phyloP scores from a whole-genome alignment of 495 filamentous ascomycete species.

The Neurospora discreta region DNA sequence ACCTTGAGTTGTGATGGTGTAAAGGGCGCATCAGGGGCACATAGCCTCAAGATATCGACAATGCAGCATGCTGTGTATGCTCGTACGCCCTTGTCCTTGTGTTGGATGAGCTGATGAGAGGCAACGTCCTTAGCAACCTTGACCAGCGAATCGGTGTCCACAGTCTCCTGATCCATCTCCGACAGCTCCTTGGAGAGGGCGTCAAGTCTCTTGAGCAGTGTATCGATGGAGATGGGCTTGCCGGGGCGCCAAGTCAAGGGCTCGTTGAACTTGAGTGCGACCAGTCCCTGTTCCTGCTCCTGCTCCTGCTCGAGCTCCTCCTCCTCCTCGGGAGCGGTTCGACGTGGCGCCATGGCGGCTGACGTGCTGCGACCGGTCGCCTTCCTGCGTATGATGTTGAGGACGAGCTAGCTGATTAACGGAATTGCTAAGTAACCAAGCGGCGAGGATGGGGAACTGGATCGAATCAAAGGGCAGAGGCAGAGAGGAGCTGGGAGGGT shows the following conservation, averaged over 20 bases:
- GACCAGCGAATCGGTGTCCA: slow-evolving; percentile 65
- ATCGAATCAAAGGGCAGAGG: background rate
- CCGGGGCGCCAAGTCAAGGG: slow-evolving; percentile 86
- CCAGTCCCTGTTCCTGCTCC: slow-evolving; percentile 17
- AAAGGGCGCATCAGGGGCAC: slow-evolving; percentile 93
- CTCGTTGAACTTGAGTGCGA: slow-evolving; percentile 63
- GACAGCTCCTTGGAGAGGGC: slow-evolving; percentile 72
- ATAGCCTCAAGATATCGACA: slow-evolving; percentile 87
- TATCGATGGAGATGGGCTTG: slow-evolving; percentile 72
- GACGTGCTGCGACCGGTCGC: background rate
- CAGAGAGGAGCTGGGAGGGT: background rate
- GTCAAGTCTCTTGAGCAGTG: slow-evolving; percentile 71
- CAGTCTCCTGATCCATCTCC: slow-evolving; percentile 78
- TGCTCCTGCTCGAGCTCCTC: slow-evolving; percentile 18
- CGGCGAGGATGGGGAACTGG: background rate
- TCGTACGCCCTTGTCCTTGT: slow-evolving; percentile 87
- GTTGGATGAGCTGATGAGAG: slow-evolving; percentile 65
- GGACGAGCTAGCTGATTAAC: background rate
- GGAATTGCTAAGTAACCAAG: background rate
- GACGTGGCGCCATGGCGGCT: slow-evolving; percentile 26
- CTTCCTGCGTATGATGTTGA: background rate
- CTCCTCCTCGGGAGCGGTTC: slow-evolving; percentile 18
- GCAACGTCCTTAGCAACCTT: slow-evolving; percentile 85
- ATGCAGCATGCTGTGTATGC: slow-evolving; percentile 83
- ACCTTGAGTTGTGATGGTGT: slow-evolving; percentile 86